Evolutionary conservation across 805 yeast species (phyloP).

Genomic region (Schwanniomyces yamadae): DNA sequence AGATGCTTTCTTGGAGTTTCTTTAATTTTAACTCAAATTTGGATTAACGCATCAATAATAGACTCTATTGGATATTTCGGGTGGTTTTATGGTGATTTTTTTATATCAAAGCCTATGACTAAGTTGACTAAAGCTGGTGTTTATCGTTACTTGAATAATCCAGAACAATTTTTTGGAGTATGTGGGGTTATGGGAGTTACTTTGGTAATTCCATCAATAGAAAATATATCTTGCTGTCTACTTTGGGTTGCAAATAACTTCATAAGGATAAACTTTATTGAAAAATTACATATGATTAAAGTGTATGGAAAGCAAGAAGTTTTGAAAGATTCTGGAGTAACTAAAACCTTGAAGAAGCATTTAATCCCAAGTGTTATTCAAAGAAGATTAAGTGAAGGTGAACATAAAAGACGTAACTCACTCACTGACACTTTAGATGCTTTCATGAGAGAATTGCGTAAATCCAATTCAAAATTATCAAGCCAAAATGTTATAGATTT

Average conservation of each 20-base stretch:
- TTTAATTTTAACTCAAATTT: constrained; percentile 57
- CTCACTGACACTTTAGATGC: constrained; percentile 46
- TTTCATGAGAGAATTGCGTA: constrained; percentile 41
- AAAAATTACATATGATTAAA: constrained; percentile 73
- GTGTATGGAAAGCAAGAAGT: constrained; percentile 68
- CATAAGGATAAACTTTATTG: constrained; percentile 68
- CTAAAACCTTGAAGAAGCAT: constrained; percentile 42
- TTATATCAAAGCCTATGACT: constrained; percentile 54
- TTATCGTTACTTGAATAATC: constrained; percentile 77
- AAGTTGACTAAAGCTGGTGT: constrained; percentile 74
- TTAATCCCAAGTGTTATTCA: constrained; percentile 39
- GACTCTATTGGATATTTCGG: constrained; percentile 78
- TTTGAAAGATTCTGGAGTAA: constrained; percentile 51
- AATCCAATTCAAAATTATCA: constrained; percentile 30
- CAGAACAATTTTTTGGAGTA: constrained; percentile 75
- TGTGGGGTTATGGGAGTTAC: constrained; percentile 80
- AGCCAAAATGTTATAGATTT: constrained; percentile 38
- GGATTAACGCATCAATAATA: constrained; percentile 69
- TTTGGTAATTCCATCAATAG: constrained; percentile 54
- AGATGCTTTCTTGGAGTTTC: constrained; percentile 58
- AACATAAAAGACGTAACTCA: constrained; percentile 32
- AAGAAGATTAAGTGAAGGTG: constrained; percentile 24
- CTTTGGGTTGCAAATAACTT: constrained; percentile 67
- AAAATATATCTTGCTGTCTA: constrained; percentile 49
- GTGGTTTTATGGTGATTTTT: constrained; percentile 90